Percentiles rank a stretch among this genome's conserved stretches.
These are phyloP conservation scores for Mycena galopus DNA, from an alignment of 768 basidiomycete genomes.

Conservation along the genomic window DNA sequence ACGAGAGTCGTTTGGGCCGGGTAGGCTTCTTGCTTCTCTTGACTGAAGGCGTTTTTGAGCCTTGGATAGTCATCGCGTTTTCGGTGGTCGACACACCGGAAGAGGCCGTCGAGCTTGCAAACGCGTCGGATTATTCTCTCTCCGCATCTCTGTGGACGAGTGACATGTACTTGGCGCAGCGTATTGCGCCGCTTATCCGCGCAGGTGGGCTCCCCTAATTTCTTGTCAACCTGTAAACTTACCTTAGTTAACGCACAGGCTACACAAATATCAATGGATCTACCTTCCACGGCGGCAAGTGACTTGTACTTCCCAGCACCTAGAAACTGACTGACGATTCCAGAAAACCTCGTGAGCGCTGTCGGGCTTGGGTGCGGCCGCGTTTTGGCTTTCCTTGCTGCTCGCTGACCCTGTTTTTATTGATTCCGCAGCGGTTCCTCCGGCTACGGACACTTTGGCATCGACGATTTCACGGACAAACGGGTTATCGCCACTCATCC, in stretches of 20 bases:
- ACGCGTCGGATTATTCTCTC: constrained; percentile 66
- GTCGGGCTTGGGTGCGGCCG: constrained; percentile 24
- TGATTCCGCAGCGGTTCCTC: constrained; percentile 47
- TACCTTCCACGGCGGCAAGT: constrained; percentile 6
- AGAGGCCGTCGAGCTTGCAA: constrained; percentile 69
- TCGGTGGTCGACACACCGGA: constrained; percentile 61
- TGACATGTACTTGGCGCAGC: constrained; percentile 57
- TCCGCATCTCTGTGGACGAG: constrained; percentile 65
- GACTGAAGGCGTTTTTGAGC: background rate
- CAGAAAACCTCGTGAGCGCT: constrained; percentile 13
- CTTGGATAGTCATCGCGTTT: constrained; percentile 55
- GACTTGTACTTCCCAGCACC: too few relatives aligned
- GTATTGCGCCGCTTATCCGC: constrained; percentile 61
- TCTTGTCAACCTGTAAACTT: background rate
- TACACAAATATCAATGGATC: constrained; percentile 68
- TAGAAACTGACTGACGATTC: too few relatives aligned
- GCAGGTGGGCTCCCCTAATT: constrained; percentile 50
- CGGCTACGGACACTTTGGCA: constrained; percentile 68
- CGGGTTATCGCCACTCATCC: constrained; percentile 60
- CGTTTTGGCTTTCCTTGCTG: background rate
- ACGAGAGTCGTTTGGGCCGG: constrained; percentile 73
- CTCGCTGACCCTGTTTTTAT: constrained; percentile 55
- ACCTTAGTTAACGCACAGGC: constrained; percentile 48
- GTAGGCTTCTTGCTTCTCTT: constrained; percentile 41
- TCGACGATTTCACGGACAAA: constrained; percentile 62